These are phyloP conservation scores for Ceratobasidium sp. DNA, from an alignment of 1,284 basidiomycete genomes.

Conservation along the genomic window DNA sequence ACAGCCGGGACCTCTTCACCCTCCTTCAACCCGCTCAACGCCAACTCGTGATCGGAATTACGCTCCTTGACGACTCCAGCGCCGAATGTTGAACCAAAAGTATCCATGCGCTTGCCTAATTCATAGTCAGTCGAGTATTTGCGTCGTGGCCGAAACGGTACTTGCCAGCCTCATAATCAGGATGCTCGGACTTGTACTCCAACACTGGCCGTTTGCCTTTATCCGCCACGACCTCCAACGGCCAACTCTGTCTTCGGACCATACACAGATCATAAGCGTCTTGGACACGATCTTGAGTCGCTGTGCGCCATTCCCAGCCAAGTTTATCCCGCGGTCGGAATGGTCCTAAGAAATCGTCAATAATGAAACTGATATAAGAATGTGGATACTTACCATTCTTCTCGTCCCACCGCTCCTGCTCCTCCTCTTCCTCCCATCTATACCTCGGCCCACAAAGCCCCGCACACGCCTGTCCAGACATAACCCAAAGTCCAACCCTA, in stretches of 20 bases:
- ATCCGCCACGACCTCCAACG: background rate
- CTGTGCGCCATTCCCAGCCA: constrained; percentile 77
- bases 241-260: constrained; percentile 11
- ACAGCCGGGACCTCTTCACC: background rate
- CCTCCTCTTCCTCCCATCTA: constrained; percentile 78
- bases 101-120: constrained; percentile 42
- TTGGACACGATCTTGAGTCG: constrained; percentile 71
- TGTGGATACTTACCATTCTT: constrained; percentile 31
- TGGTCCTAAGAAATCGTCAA: constrained; percentile 45
- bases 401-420: constrained; percentile 55
- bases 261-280: constrained; percentile 80
- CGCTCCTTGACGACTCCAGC: constrained; percentile 23
- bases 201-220: constrained; percentile 53
- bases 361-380: constrained; percentile 40
- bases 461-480: constrained; percentile 73
- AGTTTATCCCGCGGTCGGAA: constrained; percentile 46
- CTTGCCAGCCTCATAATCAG: no score
- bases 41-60: constrained; percentile 33
- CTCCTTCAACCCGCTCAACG: constrained; percentile 10
- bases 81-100: constrained; percentile 32
- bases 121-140: no score
- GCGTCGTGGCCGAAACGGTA: no score
- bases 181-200: constrained; percentile 49
- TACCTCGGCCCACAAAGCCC: constrained; percentile 81
- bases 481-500: constrained; percentile 75